Base-by-base conservation (phyloP, 805 yeast genomes). In the Metschnikowia arizonensis region DNA sequence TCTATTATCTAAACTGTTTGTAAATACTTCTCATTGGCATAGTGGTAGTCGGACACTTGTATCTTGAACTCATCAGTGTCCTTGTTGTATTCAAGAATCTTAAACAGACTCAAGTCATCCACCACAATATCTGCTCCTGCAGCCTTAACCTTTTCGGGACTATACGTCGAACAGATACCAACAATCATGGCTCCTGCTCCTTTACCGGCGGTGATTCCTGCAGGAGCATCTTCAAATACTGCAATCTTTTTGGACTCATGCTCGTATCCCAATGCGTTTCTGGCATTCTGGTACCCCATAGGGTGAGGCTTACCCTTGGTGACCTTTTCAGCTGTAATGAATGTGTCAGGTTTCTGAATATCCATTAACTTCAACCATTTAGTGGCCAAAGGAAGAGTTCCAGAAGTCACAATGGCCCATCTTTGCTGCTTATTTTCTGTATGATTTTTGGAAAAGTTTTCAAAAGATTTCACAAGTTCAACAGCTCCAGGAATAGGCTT, bases 381-480 rank as follows among this genome's bases (percentile, higher is more conserved):
- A 57, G 80, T 72, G 45, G 95, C 95, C 73, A 88, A 75, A 30
- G 79, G 82, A 52, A 76, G 73, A 47, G 90, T 83, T 55, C 95
- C 96, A 41, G 88, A 81, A 24, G 96, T 88, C 52, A 88, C 95
- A 59, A 88, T 84, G 46, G 90, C 91, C 88, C 95, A 88, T 67
- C 80, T 81, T 60, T 70, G 76, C 53, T 64, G 47, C 48, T 67
- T 66, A 54, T 67, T 70, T 72, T 50, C 62, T 25, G 74, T 68
- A 21, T 60, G 65, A 64, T 58, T 56, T 52, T 52, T 66, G 49
- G 83, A 82, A 45, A 67, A 64, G 25, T 68, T 59, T 61, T 77
- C 77, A 55, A 83, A 70, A 12, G 67, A 65, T 55, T 72, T 70
- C 59, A 82, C 79, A 52, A 88, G 72, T 58, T 77, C 79, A 40